Conservation (phyloP, 306 rosid species). For the Rosa rugosa region DNA sequence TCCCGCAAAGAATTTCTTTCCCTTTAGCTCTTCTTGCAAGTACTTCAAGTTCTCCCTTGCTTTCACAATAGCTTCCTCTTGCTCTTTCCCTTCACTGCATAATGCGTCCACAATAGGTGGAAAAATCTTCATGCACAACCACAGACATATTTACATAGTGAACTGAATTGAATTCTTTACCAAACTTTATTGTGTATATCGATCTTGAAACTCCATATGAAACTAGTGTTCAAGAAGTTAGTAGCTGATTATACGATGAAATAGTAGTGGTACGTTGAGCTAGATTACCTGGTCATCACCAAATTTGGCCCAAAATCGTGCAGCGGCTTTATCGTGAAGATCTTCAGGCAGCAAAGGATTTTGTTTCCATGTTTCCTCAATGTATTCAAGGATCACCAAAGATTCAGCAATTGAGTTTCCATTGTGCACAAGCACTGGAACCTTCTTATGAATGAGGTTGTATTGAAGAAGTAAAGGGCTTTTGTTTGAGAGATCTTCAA, state of each 20-base stretch:
- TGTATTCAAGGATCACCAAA: slow-evolving; percentile 7
- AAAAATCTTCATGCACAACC: slow-evolving; percentile 19
- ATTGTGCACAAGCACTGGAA: too few species aligned
- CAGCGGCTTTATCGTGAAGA: slow-evolving; percentile 20
- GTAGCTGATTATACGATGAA: not conserved
- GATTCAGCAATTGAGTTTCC: too few species aligned
- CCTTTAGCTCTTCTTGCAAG: slow-evolving; percentile 25
- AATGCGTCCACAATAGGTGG: not conserved
- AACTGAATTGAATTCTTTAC: not conserved
- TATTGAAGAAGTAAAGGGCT: too few species aligned
- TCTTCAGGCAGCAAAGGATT: slow-evolving; percentile 31
- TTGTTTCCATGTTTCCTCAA: slow-evolving; percentile 38
- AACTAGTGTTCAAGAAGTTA: not conserved
- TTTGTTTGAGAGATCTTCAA: too few species aligned
- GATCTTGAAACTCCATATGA: not conserved
- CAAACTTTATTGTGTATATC: not conserved
- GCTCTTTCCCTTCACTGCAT: slow-evolving; percentile 23
- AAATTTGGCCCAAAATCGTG: slow-evolving; percentile 41
- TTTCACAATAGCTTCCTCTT: slow-evolving; percentile 26
- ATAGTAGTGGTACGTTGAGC: not conserved
- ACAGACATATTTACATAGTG: not conserved
- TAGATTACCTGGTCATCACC: slow-evolving; percentile 13
- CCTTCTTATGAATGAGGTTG: too few species aligned
- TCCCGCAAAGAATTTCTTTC: slow-evolving; percentile 30
- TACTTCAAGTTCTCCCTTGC: slow-evolving; percentile 23